phyloP scores from a whole-genome alignment of 164 flowering plant species.

The Chimonanthus praecox region DNA sequence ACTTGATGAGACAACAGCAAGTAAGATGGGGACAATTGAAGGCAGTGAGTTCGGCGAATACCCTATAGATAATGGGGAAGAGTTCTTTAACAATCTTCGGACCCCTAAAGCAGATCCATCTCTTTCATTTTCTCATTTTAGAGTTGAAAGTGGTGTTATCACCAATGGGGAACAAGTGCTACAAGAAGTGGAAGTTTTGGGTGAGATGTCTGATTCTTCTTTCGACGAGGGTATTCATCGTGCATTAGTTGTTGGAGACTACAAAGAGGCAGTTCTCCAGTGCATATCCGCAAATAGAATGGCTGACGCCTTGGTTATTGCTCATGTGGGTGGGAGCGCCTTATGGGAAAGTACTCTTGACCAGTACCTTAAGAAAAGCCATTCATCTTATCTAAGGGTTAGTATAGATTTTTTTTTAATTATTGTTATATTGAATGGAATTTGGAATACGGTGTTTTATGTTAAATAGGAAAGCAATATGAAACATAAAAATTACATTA shows the following conservation, averaged over 20 bases:
- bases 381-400: slow-evolving; percentile 81
- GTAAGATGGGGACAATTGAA: slow-evolving; percentile 22
- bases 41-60: slow-evolving; percentile 25
- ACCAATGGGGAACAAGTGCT: slow-evolving; percentile 33
- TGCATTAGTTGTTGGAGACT: slow-evolving; percentile 93
- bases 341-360: slow-evolving; percentile 96
- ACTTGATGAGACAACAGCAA: slow-evolving; percentile 41
- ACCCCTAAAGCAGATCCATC: slow-evolving; percentile 88
- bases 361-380: slow-evolving; percentile 63
- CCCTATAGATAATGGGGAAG: slow-evolving; percentile 75
- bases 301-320: slow-evolving; percentile 98
- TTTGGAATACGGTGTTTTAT: not conserved
- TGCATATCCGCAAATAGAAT: slow-evolving; percentile 76
- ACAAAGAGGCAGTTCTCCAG: slow-evolving; percentile 77
- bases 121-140: slow-evolving; percentile 35
- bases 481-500: not conserved
- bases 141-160: slow-evolving; percentile 24
- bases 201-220: slow-evolving; percentile 45
- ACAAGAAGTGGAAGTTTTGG: slow-evolving; percentile 39
- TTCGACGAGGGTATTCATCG: slow-evolving; percentile 73
- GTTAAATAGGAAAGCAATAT: not conserved
- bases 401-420: not conserved
- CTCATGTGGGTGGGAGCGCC: slow-evolving; percentile 77
- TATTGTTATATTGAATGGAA: slow-evolving; percentile 4
- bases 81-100: slow-evolving; percentile 94